Base-by-base conservation (phyloP, 202 grass and related monocot species). In the Digitaria exilis region DNA sequence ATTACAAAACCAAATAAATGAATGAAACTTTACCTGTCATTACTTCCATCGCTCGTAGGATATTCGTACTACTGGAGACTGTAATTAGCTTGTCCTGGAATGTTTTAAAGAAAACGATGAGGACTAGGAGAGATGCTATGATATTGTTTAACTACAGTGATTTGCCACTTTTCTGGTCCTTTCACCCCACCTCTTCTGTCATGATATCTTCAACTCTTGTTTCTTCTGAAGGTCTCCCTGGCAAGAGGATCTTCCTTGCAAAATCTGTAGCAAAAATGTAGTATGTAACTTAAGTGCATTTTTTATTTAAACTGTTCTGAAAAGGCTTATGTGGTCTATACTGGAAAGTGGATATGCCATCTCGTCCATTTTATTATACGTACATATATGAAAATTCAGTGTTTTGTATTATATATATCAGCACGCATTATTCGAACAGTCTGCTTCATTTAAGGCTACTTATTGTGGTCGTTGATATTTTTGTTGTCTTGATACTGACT, bases 101-200 rank as follows among this genome's bases (percentile, higher is more conserved):
- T 64, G 44, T 21, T 42, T 5, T 14, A 69, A 43, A 62, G 22
- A 77, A 58, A 79, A 85, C 2, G 10, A 45, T 77, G 64, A 69
- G 21, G 46, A 12, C 25, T 35, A 58, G 37, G 10, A 73, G 31
- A 80, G 54, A 31, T 22, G 9, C 18, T 80, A 17, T 67, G 67
- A 42, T 50, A 52, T 60, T 62, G 9, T 80, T 37, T 4, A 28
- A 2, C 43, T 41, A 82, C 31, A 48, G 6, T 44, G 15, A 30
- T 31, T 63, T 37, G 74, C 41, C 24, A 65, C 30, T 29, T 43
- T 28, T 60, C 6, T 52, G 75, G 21, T 72, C 16, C 34, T 18
- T 84, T 88, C 80, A 96, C 93, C 89, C 96, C 87, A 96, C 93
- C 89, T 98, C 87, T 49, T 98, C 75, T 16, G 96, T 98, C 96